phyloP scores from a whole-genome alignment of 2,329 filamentous ascomycete genomes.

The Phaeosphaeria sp. region DNA sequence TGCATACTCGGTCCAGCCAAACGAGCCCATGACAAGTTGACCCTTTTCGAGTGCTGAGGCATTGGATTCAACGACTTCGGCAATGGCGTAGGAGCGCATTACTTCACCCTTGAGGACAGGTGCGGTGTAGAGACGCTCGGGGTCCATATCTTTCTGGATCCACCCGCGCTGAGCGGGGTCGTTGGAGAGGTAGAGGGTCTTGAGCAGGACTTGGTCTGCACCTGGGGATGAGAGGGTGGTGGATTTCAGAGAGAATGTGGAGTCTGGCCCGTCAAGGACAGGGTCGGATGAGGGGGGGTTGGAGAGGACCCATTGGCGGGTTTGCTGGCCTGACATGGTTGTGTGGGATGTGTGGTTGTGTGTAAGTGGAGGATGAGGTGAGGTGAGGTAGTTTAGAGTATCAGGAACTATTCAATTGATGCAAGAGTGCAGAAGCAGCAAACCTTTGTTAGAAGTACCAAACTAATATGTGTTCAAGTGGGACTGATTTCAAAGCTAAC shows the following conservation, averaged over 20 bases:
- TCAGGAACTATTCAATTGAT: neutral
- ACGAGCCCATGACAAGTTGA: slow-evolving; percentile 60
- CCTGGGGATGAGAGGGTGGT: slow-evolving; percentile 44
- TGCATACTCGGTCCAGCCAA: slow-evolving; percentile 72
- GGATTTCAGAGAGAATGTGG: slow-evolving; percentile 51
- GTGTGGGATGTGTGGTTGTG: neutral
- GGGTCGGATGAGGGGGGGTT: slow-evolving; percentile 49
- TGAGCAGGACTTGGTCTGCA: slow-evolving; percentile 54
- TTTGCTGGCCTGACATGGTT: slow-evolving; percentile 41
- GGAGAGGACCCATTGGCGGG: slow-evolving; percentile 53
- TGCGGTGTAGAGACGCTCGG: slow-evolving; percentile 54
- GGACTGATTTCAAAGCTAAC: slow-evolving; percentile 3
- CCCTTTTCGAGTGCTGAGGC: slow-evolving; percentile 60
- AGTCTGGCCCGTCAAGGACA: slow-evolving; percentile 43
- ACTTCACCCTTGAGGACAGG: slow-evolving; percentile 54
- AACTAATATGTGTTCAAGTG: neutral
- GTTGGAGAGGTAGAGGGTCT: slow-evolving; percentile 57
- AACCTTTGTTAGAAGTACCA: neutral
- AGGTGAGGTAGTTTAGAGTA: neutral
- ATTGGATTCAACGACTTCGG: slow-evolving; percentile 66
- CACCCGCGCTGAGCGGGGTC: slow-evolving; percentile 61
- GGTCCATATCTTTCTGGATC: slow-evolving; percentile 52
- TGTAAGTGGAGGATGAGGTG: neutral
- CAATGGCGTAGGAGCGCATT: slow-evolving; percentile 69
- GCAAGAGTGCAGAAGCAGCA: neutral